Base-by-base conservation (phyloP, 1,284 basidiomycete genomes). In the Naganishia sp. region DNA sequence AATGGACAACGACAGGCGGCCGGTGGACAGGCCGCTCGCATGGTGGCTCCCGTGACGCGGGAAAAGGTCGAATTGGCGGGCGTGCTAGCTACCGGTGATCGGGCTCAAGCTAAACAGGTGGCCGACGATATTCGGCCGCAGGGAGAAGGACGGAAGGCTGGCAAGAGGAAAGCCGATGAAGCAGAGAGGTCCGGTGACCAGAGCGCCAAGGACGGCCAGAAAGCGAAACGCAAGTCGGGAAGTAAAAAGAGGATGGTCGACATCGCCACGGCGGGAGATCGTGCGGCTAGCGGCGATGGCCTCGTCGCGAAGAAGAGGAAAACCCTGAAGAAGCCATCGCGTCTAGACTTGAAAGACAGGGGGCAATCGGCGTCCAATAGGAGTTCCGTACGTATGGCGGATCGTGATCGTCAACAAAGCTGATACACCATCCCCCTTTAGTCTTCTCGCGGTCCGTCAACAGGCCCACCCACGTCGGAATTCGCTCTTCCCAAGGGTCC, bases 361-460 rank as follows among this genome's bases (percentile, higher is more conserved):
- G 21, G 36, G 25, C 48, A 61, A 43, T 64, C 61, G 16, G 28
- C 43, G 21, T 53, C 52, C 13, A 64, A 54, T 16, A 39, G 53
- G 25, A 64, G 53, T 43, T 54, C 53, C n/a, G 52, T 55, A 28
- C 48, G 50, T 46, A 6, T 15, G n/a, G 18, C n/a, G 2, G 33
- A 23, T 10, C 1, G 11, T n/a, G 2, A 31, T n/a, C 28, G 11
- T 6, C 31, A 13, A 0, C 21, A n/a, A 11, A 31, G 44, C 48
- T 63, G 49, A 63, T 21, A 39, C 36, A 39, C 2, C 36, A 46
- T 18, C 31, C 4, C 25, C 43, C 33, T 31, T 16, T 11, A 61
- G 59, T 61, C 59, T 31, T 61, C 59, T 25, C 45, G 59, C 25
- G 59, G 59, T 43, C 59, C 59, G 21, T 61, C 59, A 13, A 52